Conservation (phyloP, 441 rosid genomes). For the Adansonia grandidieri region DNA sequence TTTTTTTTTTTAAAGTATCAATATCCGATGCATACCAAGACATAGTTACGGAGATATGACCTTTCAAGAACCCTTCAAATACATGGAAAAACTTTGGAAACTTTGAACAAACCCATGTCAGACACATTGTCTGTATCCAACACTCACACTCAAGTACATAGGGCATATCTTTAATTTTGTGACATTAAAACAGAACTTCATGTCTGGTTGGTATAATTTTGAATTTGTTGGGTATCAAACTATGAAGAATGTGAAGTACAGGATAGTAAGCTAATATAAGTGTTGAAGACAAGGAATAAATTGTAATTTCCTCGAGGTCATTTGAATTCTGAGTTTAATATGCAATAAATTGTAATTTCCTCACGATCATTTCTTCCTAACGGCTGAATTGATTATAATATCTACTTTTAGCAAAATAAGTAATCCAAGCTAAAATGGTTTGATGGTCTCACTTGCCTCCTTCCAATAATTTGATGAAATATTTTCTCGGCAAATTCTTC, state of each 20-base stretch:
- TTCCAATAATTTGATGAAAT: neutral
- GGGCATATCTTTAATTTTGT: neutral
- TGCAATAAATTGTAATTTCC: neutral
- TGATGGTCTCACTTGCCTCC: neutral
- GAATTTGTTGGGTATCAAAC: neutral
- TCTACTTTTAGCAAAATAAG: no score
- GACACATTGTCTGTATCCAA: no score
- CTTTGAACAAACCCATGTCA: no score
- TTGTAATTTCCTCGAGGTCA: neutral
- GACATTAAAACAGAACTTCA: neutral
- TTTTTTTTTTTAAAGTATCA: no score
- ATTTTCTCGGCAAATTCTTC: neutral
- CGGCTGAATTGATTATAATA: no score
- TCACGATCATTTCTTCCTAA: no score
- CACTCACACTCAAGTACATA: no score
- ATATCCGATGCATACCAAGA: no score
- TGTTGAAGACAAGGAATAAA: neutral
- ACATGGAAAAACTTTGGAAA: no score
- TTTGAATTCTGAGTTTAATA: neutral
- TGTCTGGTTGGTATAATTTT: neutral
- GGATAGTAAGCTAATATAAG: conserved; percentile 7
- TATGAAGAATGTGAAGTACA: neutral
- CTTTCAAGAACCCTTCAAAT: no score
- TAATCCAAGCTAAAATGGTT: no score
- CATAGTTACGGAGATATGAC: no score